phyloP scores from a whole-genome alignment of 2,329 filamentous ascomycete species.

The Beauveria rudraprayagi region DNA sequence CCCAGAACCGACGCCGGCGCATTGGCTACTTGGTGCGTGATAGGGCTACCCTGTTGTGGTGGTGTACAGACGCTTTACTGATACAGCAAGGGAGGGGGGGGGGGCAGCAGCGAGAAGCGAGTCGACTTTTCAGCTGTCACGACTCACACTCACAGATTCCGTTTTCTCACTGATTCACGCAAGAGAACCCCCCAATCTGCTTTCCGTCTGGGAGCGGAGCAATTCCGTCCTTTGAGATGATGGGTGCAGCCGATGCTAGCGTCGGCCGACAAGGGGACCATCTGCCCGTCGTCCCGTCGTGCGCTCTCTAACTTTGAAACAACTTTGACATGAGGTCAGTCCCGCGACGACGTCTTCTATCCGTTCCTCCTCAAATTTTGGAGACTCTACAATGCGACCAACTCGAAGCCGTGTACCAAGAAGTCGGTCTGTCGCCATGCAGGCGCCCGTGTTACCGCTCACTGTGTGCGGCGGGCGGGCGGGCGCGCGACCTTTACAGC shows the following conservation, averaged over 20 bases:
- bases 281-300: neutral
- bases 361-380: neutral
- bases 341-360: neutral
- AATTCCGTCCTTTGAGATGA: neutral
- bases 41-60: neutral
- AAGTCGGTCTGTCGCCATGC: conserved; percentile 9
- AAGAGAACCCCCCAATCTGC: neutral
- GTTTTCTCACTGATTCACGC: neutral
- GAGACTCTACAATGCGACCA: neutral
- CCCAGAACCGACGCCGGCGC: conserved; percentile 9
- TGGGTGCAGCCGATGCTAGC: neutral
- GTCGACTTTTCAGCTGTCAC: neutral
- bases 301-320: too few relatives aligned
- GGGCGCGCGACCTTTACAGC: neutral
- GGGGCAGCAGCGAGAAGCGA: neutral
- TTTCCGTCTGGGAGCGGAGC: neutral
- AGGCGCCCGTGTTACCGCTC: conserved; percentile 1
- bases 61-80: too few relatives aligned
- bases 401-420: neutral
- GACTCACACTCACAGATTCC: neutral
- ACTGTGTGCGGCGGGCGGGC: neutral
- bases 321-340: neutral
- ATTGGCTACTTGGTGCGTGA: neutral
- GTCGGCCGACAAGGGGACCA: neutral
- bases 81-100: neutral